Conservation (phyloP, 495 filamentous ascomycete genomes). For the Talaromyces stipitatus region DNA sequence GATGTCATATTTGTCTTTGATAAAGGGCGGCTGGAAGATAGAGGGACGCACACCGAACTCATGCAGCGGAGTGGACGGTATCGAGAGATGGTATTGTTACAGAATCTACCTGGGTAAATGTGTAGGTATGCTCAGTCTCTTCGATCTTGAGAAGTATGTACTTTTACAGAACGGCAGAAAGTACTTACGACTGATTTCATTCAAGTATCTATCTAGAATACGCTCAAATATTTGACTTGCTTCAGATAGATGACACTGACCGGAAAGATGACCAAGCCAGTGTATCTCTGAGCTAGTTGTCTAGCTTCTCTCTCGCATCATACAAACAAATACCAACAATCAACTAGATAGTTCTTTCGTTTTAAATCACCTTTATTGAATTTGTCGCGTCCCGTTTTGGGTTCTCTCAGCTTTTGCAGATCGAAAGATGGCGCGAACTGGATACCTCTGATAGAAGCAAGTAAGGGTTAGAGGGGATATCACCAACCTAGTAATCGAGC, state of each 20-base stretch:
- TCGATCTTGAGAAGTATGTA: no score
- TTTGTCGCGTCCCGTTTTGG: background rate
- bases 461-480: background rate
- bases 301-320: background rate
- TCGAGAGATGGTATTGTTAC: background rate
- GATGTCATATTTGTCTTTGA: constrained; percentile 88
- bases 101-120: no score
- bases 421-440: background rate
- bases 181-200: background rate
- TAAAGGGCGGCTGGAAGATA: constrained; percentile 68
- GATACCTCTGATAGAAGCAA: background rate
- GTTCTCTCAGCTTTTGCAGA: background rate
- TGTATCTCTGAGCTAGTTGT: background rate
- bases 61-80: background rate
- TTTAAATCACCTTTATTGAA: background rate
- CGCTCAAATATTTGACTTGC: background rate
- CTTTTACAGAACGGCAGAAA: background rate
- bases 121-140: no score
- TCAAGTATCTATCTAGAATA: background rate
- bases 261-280: no score
- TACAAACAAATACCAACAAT: background rate
- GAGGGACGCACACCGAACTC: constrained; percentile 53
- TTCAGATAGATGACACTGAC: background rate
- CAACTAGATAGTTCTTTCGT: background rate
- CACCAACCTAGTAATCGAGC: background rate